Conservation (phyloP, 306 rosid species). For the Vigna hirtella region DNA sequence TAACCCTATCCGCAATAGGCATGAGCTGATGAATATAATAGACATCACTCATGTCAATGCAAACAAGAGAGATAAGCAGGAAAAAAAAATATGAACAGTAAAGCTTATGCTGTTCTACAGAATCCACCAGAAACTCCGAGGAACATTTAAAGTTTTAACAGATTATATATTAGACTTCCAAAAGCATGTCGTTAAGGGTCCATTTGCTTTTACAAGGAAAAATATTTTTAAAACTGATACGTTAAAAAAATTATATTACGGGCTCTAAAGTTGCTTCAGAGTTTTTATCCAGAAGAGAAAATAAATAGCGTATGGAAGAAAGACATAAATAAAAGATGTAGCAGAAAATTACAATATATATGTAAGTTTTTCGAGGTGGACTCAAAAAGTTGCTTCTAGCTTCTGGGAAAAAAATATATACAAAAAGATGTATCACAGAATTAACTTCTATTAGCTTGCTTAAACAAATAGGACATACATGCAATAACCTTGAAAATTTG, state of each 20-base stretch:
- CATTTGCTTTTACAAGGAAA: neutral
- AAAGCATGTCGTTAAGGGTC: neutral
- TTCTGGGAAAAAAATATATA: too few species aligned
- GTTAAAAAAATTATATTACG: neutral
- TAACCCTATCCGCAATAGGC: too few species aligned
- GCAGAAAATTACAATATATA: neutral
- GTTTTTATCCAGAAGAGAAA: too few species aligned
- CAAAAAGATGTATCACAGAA: too few species aligned
- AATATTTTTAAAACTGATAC: neutral
- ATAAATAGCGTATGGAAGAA: too few species aligned
- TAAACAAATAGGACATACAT: neutral
- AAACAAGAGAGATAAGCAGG: neutral
- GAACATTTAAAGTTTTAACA: neutral
- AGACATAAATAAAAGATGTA: too few species aligned
- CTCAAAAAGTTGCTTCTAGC: too few species aligned
- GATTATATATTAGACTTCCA: too few species aligned
- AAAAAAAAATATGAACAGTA: neutral
- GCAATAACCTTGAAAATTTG: neutral
- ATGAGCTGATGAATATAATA: too few species aligned
- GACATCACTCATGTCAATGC: too few species aligned
- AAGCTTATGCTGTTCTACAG: neutral
- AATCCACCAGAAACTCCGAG: slow-evolving; percentile 14
- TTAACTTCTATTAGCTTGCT: neutral
- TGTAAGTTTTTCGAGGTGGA: too few species aligned
- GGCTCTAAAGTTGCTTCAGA: too few species aligned